Conservation (phyloP, 352 stramenopile species). For the Pythium oligandrum region DNA sequence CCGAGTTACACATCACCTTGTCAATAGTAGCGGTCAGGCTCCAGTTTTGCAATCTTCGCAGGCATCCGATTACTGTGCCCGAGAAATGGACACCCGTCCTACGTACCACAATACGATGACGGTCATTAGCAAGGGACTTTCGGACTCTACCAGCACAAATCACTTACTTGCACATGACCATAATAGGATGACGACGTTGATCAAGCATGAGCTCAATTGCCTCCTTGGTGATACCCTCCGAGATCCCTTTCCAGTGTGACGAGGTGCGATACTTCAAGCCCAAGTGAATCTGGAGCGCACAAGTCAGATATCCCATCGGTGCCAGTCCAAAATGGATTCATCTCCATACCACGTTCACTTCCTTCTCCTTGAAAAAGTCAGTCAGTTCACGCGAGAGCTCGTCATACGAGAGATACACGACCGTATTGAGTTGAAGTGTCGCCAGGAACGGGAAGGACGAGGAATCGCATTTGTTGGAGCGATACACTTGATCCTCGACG, state of each 20-base stretch:
- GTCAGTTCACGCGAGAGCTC: conserved; percentile 70
- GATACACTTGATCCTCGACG: conserved; percentile 80
- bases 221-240: conserved; percentile 83
- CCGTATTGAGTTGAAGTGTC: conserved; percentile 76
- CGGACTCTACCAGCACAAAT: background rate
- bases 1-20: conserved; percentile 33
- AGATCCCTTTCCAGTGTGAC: conserved; percentile 69
- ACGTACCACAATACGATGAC: background rate
- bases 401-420: conserved; percentile 84
- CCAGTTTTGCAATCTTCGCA: conserved; percentile 83
- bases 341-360: conserved; percentile 59
- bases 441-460: conserved; percentile 81
- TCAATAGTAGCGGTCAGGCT: conserved; percentile 84
- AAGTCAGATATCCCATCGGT: background rate
- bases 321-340: conserved; percentile 1
- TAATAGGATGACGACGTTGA: conserved; percentile 67
- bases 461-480: conserved; percentile 84
- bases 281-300: conserved; percentile 56
- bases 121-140: no score
- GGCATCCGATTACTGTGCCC: conserved; percentile 76
- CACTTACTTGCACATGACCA: conserved; percentile 88
- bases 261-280: conserved; percentile 74
- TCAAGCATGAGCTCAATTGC: conserved; percentile 82
- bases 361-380: conserved; percentile 80
- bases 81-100: conserved; percentile 73